These are phyloP conservation scores for Mortierella sp. DNA, from an alignment of 371 early-diverging fungal genomes.

Conservation along the genomic window DNA sequence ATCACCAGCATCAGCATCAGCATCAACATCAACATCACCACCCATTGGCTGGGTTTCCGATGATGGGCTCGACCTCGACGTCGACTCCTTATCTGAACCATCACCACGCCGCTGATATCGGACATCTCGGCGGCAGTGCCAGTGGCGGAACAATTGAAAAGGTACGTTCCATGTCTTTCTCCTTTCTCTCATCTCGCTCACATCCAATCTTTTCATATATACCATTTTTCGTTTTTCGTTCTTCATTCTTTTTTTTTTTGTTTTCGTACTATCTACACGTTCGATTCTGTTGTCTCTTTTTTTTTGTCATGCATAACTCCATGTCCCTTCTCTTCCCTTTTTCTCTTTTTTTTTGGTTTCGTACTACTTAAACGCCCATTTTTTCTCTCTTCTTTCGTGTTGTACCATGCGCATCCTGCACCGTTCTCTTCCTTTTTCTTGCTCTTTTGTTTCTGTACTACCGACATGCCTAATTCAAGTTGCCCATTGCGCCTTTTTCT, in stretches of 20 bases:
- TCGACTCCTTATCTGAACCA: slow-evolving; percentile 1
- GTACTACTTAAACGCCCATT: too few relatives aligned
- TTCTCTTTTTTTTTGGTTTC: too few relatives aligned
- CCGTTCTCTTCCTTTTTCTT: not conserved
- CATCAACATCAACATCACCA: not conserved
- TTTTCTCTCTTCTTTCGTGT: too few relatives aligned
- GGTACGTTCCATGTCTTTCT: slow-evolving; percentile 10
- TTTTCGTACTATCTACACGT: not conserved
- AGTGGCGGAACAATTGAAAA: slow-evolving; percentile 14
- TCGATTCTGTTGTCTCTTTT: not conserved
- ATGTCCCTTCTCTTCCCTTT: too few relatives aligned
- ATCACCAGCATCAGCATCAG: not conserved
- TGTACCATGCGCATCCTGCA: not conserved
- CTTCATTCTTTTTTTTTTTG: not conserved
- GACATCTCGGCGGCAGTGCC: not conserved
- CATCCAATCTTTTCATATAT: too few relatives aligned
- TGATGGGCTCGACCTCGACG: not conserved
- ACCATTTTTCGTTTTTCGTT: not conserved
- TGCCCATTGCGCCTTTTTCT: too few relatives aligned
- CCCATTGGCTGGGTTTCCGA: slow-evolving; percentile 7
- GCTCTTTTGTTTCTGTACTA: not conserved
- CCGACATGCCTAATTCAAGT: too few relatives aligned
- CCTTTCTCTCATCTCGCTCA: not conserved
- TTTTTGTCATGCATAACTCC: too few relatives aligned
- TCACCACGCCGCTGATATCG: not conserved